These are phyloP conservation scores for Botrytis medusae DNA, from an alignment of 2,329 filamentous ascomycete species.

Conservation along the genomic window DNA sequence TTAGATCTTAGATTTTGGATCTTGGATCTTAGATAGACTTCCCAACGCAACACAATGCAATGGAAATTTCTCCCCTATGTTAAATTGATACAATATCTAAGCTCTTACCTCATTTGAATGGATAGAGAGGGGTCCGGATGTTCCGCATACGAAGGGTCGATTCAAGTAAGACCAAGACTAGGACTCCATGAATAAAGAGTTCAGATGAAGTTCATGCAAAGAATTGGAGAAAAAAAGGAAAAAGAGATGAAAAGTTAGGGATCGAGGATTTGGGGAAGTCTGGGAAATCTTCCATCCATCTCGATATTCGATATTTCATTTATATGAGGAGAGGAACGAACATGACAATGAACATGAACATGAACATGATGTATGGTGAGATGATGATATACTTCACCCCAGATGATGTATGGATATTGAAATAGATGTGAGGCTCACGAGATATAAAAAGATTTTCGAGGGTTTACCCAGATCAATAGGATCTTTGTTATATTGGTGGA, in stretches of 20 bases:
- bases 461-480: neutral
- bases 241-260: slow-evolving; percentile 4
- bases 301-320: neutral
- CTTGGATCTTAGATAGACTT: neutral
- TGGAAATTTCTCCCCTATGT: neutral
- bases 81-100: neutral
- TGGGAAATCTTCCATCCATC: neutral
- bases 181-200: neutral
- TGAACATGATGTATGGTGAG: no score
- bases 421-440: neutral
- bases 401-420: neutral
- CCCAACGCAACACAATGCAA: neutral
- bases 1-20: no score
- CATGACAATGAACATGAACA: no score
- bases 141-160: neutral
- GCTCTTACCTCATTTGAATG: neutral
- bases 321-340: neutral
- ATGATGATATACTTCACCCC: neutral
- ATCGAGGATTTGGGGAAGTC: neutral
- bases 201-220: slow-evolving; percentile 23
- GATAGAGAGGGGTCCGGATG: neutral
- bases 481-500: neutral
- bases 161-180: neutral
- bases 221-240: neutral
- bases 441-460: neutral